A percentile compares a stretch with the other conserved stretches of the same genome.
These are phyloP conservation scores for Cercospora nicotianae DNA, from an alignment of 2,329 filamentous ascomycete species.

Conservation along the genomic window DNA sequence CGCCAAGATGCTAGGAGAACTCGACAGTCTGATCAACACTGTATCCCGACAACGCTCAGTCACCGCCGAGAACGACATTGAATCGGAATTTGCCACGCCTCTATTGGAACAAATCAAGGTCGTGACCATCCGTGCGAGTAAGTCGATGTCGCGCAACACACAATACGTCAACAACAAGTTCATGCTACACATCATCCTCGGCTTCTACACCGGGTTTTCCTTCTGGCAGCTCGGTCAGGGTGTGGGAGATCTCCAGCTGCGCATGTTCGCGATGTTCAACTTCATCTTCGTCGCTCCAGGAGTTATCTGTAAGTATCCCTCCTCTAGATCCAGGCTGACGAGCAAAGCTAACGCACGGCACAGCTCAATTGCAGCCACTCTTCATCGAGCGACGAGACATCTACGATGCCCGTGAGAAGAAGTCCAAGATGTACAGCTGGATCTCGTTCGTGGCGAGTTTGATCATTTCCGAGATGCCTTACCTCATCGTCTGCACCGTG, in stretches of 20 bases:
- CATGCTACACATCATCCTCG: slow-evolving; percentile 53
- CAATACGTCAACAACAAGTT: slow-evolving; percentile 67
- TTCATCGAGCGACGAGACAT: slow-evolving; percentile 59
- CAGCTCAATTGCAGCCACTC: slow-evolving; percentile 56
- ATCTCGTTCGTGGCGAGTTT: slow-evolving; percentile 68
- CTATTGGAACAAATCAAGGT: slow-evolving; percentile 43
- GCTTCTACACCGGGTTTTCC: slow-evolving; percentile 50
- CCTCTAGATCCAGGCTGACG: too few relatives aligned
- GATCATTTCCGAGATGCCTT: slow-evolving; percentile 69
- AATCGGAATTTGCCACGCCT: slow-evolving; percentile 45
- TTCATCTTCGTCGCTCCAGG: slow-evolving; percentile 41
- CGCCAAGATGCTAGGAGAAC: slow-evolving; percentile 40
- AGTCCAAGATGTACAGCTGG: slow-evolving; percentile 73
- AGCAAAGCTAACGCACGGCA: not conserved
- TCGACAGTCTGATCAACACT: slow-evolving; percentile 42
- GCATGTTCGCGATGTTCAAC: slow-evolving; percentile 36
- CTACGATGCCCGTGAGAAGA: slow-evolving; percentile 60
- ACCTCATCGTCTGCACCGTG: slow-evolving; percentile 60
- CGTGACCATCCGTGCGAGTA: slow-evolving; percentile 51
- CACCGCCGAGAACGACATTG: slow-evolving; percentile 40
- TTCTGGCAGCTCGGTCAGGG: slow-evolving; percentile 46
- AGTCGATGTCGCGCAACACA: slow-evolving; percentile 63
- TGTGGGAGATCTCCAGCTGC: slow-evolving; percentile 41
- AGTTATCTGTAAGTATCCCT: slow-evolving; percentile 39
- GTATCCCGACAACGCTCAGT: slow-evolving; percentile 39